phyloP scores from a whole-genome alignment of 2,329 filamentous ascomycete genomes.

The Ophiosphaerella korrae region DNA sequence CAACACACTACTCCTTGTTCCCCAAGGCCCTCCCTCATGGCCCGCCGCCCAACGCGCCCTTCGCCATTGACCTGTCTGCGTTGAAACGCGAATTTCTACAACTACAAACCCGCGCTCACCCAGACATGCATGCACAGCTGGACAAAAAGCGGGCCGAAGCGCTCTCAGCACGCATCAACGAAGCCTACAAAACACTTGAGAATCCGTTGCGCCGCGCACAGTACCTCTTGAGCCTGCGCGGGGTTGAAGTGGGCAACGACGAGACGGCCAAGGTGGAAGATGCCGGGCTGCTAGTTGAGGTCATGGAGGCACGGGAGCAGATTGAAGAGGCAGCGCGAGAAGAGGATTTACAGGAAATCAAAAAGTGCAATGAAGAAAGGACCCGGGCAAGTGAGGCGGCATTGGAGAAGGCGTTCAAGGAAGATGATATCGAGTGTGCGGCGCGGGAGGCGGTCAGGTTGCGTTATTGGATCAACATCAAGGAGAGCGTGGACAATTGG shows the following conservation, averaged over 20 bases:
- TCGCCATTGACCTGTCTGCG: constrained; percentile 70
- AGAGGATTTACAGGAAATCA: constrained; percentile 65
- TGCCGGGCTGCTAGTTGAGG: constrained; percentile 74
- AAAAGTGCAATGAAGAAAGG: constrained; percentile 69
- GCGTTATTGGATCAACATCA: constrained; percentile 90
- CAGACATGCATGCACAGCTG: constrained; percentile 64
- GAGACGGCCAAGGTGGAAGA: constrained; percentile 74
- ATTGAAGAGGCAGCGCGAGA: constrained; percentile 65
- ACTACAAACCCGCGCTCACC: constrained; percentile 78
- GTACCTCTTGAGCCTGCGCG: constrained; percentile 75
- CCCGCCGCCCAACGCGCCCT: constrained; percentile 77
- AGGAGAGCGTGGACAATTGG: constrained; percentile 81
- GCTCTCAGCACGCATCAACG: constrained; percentile 82
- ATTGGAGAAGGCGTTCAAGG: constrained; percentile 68
- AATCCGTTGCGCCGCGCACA: constrained; percentile 84
- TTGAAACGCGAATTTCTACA: constrained; percentile 85
- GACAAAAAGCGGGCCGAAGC: constrained; percentile 71
- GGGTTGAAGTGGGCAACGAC: constrained; percentile 78
- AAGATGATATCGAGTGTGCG: constrained; percentile 69
- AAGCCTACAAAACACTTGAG: constrained; percentile 84
- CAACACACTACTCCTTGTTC: constrained; percentile 87
- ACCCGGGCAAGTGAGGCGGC: constrained; percentile 66
- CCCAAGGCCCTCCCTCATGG: constrained; percentile 76
- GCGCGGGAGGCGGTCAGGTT: constrained; percentile 75
- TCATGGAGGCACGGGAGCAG: constrained; percentile 73